phyloP scores from a whole-genome alignment of 371 early-diverging fungal species.

The Apophysomyces variabilis region DNA sequence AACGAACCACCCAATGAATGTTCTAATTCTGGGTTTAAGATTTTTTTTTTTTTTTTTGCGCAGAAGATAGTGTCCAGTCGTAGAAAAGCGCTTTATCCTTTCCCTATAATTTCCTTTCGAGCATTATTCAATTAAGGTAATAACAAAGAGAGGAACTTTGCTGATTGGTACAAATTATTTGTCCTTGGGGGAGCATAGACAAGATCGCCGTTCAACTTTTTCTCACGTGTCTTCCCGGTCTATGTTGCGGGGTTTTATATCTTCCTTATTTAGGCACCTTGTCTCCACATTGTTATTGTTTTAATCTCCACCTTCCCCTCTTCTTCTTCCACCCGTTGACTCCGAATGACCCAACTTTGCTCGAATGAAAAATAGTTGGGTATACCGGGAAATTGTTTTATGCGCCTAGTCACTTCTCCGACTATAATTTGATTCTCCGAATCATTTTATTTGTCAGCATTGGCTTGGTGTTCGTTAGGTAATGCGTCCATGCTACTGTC shows the following conservation, averaged over 20 bases:
- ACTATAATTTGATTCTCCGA: background rate
- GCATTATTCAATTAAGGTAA: constrained; percentile 6
- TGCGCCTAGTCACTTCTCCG: constrained; percentile 8
- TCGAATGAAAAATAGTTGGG: background rate
- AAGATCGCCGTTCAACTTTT: constrained; percentile 4
- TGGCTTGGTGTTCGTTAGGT: background rate
- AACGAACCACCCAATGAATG: background rate
- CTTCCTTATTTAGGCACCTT: background rate
- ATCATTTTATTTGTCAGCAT: constrained; percentile 3
- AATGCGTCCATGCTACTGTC: constrained; percentile 9
- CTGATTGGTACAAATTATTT: constrained; percentile 3
- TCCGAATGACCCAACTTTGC: background rate
- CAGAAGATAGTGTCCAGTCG: background rate
- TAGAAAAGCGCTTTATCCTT: background rate
- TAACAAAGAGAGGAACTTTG: background rate
- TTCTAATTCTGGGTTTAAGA: constrained; percentile 12
- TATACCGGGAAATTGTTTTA: constrained; percentile 6
- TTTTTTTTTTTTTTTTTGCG: background rate
- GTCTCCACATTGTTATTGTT: background rate
- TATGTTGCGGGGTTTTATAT: constrained; percentile 1
- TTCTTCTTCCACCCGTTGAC: background rate
- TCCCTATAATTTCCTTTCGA: constrained; percentile 1
- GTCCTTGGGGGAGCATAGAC: background rate
- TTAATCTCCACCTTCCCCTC: background rate
- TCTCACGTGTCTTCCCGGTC: constrained; percentile 7